phyloP scores from a whole-genome alignment of 108 stramenopile species.

The Nannochloropsis gaditana region DNA sequence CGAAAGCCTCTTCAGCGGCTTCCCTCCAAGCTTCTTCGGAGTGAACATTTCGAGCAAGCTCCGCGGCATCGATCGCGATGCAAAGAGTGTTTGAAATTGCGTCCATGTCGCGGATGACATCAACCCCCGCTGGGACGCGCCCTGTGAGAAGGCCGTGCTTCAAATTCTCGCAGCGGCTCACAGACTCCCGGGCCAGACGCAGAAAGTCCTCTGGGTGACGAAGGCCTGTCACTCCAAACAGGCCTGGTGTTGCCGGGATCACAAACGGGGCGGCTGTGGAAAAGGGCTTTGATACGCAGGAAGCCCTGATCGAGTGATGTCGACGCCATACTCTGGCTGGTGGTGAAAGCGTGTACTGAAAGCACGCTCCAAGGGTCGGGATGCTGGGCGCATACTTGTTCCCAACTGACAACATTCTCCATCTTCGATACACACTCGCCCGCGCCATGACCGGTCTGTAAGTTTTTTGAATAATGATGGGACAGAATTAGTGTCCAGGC shows the following conservation, averaged over 20 bases:
- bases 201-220: conserved; percentile 28
- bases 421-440: too few relatives aligned
- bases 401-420: too few relatives aligned
- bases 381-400: too few relatives aligned
- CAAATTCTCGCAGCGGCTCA: conserved; percentile 21
- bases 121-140: conserved; percentile 13
- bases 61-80: conserved; percentile 90
- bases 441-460: too few relatives aligned
- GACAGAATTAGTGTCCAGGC: too few relatives aligned
- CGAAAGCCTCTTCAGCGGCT: conserved; percentile 68
- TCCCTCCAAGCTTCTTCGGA: conserved; percentile 62
- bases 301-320: too few relatives aligned
- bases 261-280: too few relatives aligned
- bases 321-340: too few relatives aligned
- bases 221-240: conserved; percentile 33
- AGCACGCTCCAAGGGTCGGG: too few relatives aligned
- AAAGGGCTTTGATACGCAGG: too few relatives aligned
- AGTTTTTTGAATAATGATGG: too few relatives aligned
- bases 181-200: conserved; percentile 27
- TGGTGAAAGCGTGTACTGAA: too few relatives aligned
- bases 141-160: neutral
- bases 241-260: neutral
- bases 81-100: conserved; percentile 76
- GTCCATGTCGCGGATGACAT: conserved; percentile 58
- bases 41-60: conserved; percentile 80